A percentile compares a stretch with the other conserved stretches of the same genome.
phyloP scores from a whole-genome alignment of 495 filamentous ascomycete species.

The Achaetomiella virescens region DNA sequence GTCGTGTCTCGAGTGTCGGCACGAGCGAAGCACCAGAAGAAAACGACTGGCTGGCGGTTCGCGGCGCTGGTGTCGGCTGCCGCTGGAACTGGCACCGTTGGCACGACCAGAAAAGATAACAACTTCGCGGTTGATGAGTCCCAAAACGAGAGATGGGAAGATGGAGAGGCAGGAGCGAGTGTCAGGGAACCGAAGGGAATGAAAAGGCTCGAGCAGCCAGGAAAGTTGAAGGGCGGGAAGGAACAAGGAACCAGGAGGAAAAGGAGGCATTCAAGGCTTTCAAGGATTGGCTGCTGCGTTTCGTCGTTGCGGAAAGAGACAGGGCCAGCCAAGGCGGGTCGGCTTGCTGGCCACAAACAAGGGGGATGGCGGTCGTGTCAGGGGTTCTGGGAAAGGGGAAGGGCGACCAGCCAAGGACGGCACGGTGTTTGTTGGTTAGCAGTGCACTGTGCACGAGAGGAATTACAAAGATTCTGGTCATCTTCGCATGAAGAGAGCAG shows the following conservation, averaged over 20 bases:
- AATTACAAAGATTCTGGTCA: background rate
- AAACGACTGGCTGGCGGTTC: slow-evolving; percentile 9
- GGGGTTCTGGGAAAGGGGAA: slow-evolving; percentile 9
- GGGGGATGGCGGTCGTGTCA: slow-evolving; percentile 10
- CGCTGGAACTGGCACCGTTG: slow-evolving; percentile 12
- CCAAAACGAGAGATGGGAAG: slow-evolving; percentile 25
- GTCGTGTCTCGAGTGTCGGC: slow-evolving; percentile 16
- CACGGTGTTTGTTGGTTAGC: background rate
- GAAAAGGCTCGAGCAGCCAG: slow-evolving; percentile 21
- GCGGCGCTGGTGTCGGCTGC: slow-evolving; percentile 4
- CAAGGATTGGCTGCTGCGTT: slow-evolving; percentile 25
- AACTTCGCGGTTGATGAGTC: slow-evolving; percentile 8
- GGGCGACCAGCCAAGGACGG: background rate
- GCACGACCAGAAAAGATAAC: slow-evolving; percentile 5
- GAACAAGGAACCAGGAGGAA: slow-evolving; percentile 25
- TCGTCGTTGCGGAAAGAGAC: slow-evolving; percentile 23
- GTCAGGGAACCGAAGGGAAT: slow-evolving; percentile 16
- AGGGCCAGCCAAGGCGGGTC: slow-evolving; percentile 10
- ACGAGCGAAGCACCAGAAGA: slow-evolving; percentile 4
- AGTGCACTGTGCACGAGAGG: background rate
- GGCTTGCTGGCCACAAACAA: slow-evolving; percentile 12
- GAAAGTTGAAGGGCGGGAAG: slow-evolving; percentile 24
- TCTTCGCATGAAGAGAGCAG: too few relatives aligned
- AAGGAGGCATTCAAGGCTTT: slow-evolving; percentile 29
- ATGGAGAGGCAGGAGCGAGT: slow-evolving; percentile 23